Evolutionary conservation across 2,329 filamentous ascomycete genomes (phyloP), one percentile per base, ranked within the genome.

Genomic region (Fusarium azukiicola): DNA sequence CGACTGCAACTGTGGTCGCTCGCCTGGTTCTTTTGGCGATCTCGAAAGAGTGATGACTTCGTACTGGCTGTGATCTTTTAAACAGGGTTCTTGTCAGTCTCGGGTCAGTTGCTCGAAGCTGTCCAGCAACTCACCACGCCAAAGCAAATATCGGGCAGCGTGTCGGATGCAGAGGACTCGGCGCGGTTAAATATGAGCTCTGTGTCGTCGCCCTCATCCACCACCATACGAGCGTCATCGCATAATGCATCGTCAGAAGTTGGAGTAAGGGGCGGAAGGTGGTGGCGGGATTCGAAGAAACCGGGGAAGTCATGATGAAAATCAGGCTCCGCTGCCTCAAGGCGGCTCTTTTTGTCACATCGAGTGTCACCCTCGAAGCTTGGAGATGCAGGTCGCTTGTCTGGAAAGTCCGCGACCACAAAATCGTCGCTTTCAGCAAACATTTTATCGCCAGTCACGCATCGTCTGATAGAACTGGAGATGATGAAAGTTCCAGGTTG

Each of bases 181-280:
- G 14, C 7, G 2, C 3, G 36, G 4, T 3, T 19, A 42, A 23
- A n/a, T 5, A 42, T 2, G 5, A 12, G 10, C 0, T 61, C 56
- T 17, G 38, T 27, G 10, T 61, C 56, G 16, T 42, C 12, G 12
- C n/a, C 56, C 14, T 27, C 38, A 3, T 61, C 16, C 10, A 61
- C 4, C 21, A 3, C 12, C 38, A 61, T 61, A 7, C 3, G 21
- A 27, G 1, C 11, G 2, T 27, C 36, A 8, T 27, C 38, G 1
- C 8, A 42, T 19, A 8, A 19, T 1, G 36, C 14, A 16, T 61
- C 4, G 14, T 61, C 21, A 14, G 3, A 56, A 14, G 52, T 14
- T 56, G 6, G 27, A 3, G 27, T 7, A 21, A 5, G 2, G 21
- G 52, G 36, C 6, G 6, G 52, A 56, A 21, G 52, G 1, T 36